Evolutionary conservation across 257 asterid species (phyloP), one percentile per base, ranked within the genome.

Genomic region (Cinchona pubescens): DNA sequence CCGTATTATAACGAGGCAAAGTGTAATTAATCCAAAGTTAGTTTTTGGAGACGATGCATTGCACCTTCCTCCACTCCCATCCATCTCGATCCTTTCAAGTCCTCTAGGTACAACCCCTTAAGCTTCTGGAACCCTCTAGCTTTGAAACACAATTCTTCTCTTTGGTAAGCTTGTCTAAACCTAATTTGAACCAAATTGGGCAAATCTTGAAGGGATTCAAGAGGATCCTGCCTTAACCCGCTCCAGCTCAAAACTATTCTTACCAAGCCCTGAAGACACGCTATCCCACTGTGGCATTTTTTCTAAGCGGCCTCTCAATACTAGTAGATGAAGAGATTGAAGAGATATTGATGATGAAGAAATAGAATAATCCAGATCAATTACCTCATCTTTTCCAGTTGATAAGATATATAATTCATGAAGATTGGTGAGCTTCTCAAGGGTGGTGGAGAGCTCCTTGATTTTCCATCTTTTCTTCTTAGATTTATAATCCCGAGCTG

Each of bases 241-340:
- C 77, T 73, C 63, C 62, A 29, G 3, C 7, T 15, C 19, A 81
- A 51, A 25, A 0, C 3, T n/a, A 81, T 37, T 40, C 42, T 68
- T 0, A 62, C 30, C 15, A 81, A 68, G 32, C 79, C 67, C 8
- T 43, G 67, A 67, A 73, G 82, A 53, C 76, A 68, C 19, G 71
- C 18, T 45, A 81, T 16, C 85, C 85, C 82, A 81, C 19, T 53
- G 70, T 14, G 82, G 85, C 27, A 76, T 7, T 71, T 79, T 81
- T 56, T 73, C 74, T 46, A 81, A 14, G 43, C 68, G 27, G 8
- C 79, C 82, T 25, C 42, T 12, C 11, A 81, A 56, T 18, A 0
- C 1, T 43, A 78, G 43, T 14, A 27, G n/a, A 30, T 60, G 79
- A 32, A 77, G 79, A 59, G 60, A 70, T 23, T 58, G 65, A 25